Evolutionary conservation across 805 yeast species (phyloP).

Genomic region (Nakazawaea ernobii): DNA sequence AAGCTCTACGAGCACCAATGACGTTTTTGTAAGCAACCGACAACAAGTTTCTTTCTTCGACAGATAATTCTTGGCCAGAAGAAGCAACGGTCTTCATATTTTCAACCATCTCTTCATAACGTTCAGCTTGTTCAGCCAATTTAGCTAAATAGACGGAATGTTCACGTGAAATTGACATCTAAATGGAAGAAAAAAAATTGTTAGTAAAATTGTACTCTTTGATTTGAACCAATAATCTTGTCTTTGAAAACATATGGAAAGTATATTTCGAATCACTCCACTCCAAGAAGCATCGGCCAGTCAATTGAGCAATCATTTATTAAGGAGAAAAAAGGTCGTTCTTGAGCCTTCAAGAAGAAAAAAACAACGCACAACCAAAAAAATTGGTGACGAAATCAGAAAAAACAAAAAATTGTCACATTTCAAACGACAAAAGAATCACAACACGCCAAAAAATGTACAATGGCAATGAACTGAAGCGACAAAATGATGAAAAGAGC

Average conservation of each 20-base stretch:
- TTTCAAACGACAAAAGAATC: conserved; percentile 1
- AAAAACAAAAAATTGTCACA: background rate
- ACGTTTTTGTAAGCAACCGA: conserved; percentile 98
- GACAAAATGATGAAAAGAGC: background rate
- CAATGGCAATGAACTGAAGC: background rate
- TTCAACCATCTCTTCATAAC: conserved; percentile 99
- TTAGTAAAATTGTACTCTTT: background rate
- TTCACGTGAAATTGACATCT: conserved; percentile 86
- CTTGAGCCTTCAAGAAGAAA: no score
- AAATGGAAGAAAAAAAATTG: background rate
- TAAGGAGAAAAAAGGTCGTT: no score
- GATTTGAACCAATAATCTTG: no score
- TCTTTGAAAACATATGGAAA: no score
- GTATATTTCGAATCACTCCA: no score
- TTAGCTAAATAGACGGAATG: conserved; percentile 97
- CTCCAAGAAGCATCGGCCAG: no score
- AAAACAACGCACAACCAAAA: no score
- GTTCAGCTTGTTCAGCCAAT: conserved; percentile 98
- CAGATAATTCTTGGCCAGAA: conserved; percentile 90
- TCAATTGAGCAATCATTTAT: no score
- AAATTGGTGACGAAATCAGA: no score
- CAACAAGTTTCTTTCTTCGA: conserved; percentile 95
- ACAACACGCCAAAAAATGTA: conserved; percentile 1
- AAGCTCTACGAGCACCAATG: conserved; percentile 98
- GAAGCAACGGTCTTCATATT: conserved; percentile 97